Percentiles rank a stretch among this genome's conserved stretches.
These are phyloP conservation scores for Podospora appendiculata DNA, from an alignment of 495 filamentous ascomycete genomes.

Conservation along the genomic window DNA sequence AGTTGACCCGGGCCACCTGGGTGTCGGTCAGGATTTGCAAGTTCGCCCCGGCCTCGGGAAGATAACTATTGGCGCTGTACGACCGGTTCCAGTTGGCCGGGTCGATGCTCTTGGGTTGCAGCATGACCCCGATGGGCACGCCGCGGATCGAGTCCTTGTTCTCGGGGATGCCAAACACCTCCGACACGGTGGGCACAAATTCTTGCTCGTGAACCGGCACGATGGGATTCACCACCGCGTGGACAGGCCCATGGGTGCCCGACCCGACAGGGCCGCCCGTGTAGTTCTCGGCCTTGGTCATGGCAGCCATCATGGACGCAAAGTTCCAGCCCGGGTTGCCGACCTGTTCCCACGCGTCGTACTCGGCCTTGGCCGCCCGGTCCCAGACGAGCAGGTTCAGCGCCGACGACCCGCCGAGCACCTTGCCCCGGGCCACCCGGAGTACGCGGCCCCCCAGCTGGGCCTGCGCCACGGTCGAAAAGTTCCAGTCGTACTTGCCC, in stretches of 20 bases:
- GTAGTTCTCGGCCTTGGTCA: conserved; percentile 31
- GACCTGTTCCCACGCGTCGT: conserved; percentile 48
- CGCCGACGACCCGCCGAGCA: conserved; percentile 37
- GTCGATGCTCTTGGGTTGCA: conserved; percentile 31
- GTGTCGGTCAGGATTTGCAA: conserved; percentile 14
- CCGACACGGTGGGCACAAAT: conserved; percentile 24
- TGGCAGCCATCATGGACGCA: conserved; percentile 30
- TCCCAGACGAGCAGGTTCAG: conserved; percentile 44
- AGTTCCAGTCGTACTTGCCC: conserved; percentile 47
- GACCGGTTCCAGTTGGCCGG: conserved; percentile 27
- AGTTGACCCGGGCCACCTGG: conserved; percentile 14
- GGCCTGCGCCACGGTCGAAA: conserved; percentile 37
- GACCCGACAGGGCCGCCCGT: conserved; percentile 3
- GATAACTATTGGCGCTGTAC: conserved; percentile 25
- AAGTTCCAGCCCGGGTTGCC: conserved; percentile 50
- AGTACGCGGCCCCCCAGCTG: conserved; percentile 24
- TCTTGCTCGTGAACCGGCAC: conserved; percentile 16
- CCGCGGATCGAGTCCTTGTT: conserved; percentile 30
- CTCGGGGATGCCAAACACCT: conserved; percentile 15
- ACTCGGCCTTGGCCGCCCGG: conserved; percentile 43
- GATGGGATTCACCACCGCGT: conserved; percentile 24
- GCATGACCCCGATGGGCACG: conserved; percentile 28
- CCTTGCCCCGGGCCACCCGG: conserved; percentile 37
- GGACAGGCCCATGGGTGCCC: conserved; percentile 21
- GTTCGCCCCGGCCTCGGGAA: conserved; percentile 14